These are phyloP conservation scores for Pleodorina starrii DNA, from an alignment of 139 green algal genomes.

Conservation along the genomic window DNA sequence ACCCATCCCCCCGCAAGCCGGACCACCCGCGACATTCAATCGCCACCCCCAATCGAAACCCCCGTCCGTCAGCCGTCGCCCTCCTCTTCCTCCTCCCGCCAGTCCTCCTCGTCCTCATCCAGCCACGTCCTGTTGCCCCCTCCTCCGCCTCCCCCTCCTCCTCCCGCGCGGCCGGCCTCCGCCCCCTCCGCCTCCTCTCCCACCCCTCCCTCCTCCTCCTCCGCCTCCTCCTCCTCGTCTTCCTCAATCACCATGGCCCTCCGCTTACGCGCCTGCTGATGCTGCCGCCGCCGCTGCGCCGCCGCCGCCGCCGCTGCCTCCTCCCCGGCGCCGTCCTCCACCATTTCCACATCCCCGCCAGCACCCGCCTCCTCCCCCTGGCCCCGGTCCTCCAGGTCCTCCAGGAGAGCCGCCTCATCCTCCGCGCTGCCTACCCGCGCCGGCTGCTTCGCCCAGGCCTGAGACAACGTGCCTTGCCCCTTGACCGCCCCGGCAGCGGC, in stretches of 20 bases:
- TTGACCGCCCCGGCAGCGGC: neutral
- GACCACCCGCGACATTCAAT: too few species aligned
- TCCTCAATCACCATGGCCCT: constrained; percentile 14
- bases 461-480: constrained; percentile 5
- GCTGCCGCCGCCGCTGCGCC: neutral
- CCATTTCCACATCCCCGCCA: constrained; percentile 19
- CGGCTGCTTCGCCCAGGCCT: constrained; percentile 11
- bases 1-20: too few species aligned
- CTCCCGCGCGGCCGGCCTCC: too few species aligned
- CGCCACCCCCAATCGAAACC: too few species aligned
- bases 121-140: constrained; percentile 11
- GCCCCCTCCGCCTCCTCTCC: neutral
- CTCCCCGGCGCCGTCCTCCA: neutral
- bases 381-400: neutral
- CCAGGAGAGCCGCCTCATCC: neutral
- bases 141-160: neutral
- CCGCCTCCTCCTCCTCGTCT: neutral
- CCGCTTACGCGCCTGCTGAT: constrained; percentile 1
- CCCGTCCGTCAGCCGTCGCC: too few species aligned
- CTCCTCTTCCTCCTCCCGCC: neutral
- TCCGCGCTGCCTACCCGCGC: neutral
- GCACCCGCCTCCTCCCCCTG: neutral
- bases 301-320: neutral
- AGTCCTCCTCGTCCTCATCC: constrained; percentile 27
- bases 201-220: neutral